Evolutionary conservation across 148 eudicot genomes (phyloP).

Genomic region (Arctostaphylos glauca): DNA sequence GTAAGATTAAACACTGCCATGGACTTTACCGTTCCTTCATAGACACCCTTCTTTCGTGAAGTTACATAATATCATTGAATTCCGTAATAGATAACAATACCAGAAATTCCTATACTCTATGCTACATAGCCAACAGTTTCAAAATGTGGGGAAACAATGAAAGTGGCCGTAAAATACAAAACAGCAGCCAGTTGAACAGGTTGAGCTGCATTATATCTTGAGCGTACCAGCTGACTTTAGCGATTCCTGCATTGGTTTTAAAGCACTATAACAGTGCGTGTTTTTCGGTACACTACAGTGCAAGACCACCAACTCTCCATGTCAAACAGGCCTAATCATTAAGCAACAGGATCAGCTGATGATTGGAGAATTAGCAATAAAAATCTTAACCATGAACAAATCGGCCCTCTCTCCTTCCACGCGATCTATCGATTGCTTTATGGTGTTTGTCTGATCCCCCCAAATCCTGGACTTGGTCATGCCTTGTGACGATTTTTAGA

Average conservation of each 20-base stretch:
- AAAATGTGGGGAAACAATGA: slow-evolving; percentile 6
- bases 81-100: background rate
- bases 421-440: slow-evolving; percentile 42
- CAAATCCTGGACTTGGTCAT: slow-evolving; percentile 22
- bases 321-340: background rate
- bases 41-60: background rate
- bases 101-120: background rate
- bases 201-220: background rate
- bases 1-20: background rate
- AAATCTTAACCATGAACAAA: slow-evolving; percentile 24
- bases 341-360: background rate
- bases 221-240: background rate
- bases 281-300: background rate
- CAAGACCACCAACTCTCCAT: background rate
- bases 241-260: background rate
- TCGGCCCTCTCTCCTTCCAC: slow-evolving; percentile 74
- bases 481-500: slow-evolving; percentile 55
- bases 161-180: background rate
- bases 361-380: background rate
- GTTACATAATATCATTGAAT: background rate
- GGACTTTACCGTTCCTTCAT: background rate
- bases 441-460: slow-evolving; percentile 27
- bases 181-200: background rate
- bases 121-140: slow-evolving; percentile 4
- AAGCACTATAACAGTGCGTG: background rate